phyloP scores from a whole-genome alignment of 257 asterid species.

The Capsicum chinense region DNA sequence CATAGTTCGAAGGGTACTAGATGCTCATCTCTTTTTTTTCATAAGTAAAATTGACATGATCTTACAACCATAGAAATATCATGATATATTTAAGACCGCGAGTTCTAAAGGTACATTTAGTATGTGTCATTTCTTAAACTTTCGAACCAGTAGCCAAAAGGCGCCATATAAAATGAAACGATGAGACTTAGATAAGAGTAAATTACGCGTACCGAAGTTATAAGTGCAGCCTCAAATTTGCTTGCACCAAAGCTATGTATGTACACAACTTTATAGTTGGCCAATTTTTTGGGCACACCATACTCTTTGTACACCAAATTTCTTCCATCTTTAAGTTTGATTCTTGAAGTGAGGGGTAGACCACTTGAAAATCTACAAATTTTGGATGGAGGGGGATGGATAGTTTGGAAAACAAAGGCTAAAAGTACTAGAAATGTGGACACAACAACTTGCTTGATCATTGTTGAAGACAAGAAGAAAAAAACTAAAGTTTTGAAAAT shows the following conservation, averaged over 20 bases:
- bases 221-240: conserved; percentile 56
- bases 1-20: too few species aligned
- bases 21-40: too few species aligned
- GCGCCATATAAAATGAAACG: neutral
- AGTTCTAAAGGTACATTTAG: neutral
- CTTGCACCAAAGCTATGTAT: conserved; percentile 69
- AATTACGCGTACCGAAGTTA: conserved; percentile 52
- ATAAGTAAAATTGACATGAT: too few species aligned
- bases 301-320: conserved; percentile 76
- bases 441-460: conserved; percentile 49
- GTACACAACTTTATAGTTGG: conserved; percentile 61
- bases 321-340: conserved; percentile 78
- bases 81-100: neutral
- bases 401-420: conserved; percentile 63
- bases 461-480: conserved; percentile 40
- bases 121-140: neutral
- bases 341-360: conserved; percentile 57
- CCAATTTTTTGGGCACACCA: conserved; percentile 66
- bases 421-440: conserved; percentile 50
- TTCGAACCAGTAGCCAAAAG: neutral
- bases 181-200: neutral
- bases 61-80: too few species aligned
- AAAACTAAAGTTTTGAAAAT: neutral
- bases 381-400: conserved; percentile 64
- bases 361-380: conserved; percentile 55